phyloP scores from a whole-genome alignment of 805 yeast genomes.

The Tetrapisispora iriomotensis region DNA sequence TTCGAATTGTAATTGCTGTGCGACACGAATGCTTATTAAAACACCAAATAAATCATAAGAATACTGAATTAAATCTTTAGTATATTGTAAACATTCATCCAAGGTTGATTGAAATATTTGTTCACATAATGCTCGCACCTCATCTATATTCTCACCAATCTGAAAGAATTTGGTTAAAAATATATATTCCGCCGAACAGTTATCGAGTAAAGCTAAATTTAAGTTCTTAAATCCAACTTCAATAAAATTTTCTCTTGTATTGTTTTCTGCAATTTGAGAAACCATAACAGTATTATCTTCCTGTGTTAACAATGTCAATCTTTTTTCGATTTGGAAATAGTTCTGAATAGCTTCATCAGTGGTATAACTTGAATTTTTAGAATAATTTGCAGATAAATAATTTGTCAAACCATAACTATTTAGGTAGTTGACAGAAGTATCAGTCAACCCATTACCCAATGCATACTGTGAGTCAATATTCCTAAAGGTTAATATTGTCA shows the following conservation, averaged over 20 bases:
- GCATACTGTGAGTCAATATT: slow-evolving; percentile 47
- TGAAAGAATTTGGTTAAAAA: slow-evolving; percentile 66
- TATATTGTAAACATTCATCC: slow-evolving; percentile 38
- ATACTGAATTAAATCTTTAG: slow-evolving; percentile 31
- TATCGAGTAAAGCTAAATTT: slow-evolving; percentile 64
- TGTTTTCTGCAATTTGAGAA: slow-evolving; percentile 77
- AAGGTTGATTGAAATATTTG: slow-evolving; percentile 47
- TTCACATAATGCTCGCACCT: slow-evolving; percentile 38
- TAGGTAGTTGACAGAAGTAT: slow-evolving; percentile 12
- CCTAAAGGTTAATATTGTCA: slow-evolving; percentile 51
- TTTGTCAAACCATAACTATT: slow-evolving; percentile 24
- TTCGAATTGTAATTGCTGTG: slow-evolving; percentile 54
- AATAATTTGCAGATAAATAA: slow-evolving; percentile 18
- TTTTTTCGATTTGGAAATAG: slow-evolving; percentile 46
- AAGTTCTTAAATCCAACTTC: slow-evolving; percentile 69
- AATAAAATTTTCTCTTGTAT: slow-evolving; percentile 53
- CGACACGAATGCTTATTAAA: slow-evolving; percentile 60
- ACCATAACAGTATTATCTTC: slow-evolving; percentile 59
- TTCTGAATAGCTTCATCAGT: slow-evolving; percentile 35
- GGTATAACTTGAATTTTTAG: slow-evolving; percentile 5
- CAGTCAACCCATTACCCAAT: slow-evolving; percentile 37
- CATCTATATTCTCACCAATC: slow-evolving; percentile 32
- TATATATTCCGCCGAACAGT: slow-evolving; percentile 64
- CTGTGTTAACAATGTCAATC: slow-evolving; percentile 48
- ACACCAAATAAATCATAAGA: slow-evolving; percentile 72